phyloP scores from a whole-genome alignment of 2,329 filamentous ascomycete species.

The Chaetomium olivaceum region DNA sequence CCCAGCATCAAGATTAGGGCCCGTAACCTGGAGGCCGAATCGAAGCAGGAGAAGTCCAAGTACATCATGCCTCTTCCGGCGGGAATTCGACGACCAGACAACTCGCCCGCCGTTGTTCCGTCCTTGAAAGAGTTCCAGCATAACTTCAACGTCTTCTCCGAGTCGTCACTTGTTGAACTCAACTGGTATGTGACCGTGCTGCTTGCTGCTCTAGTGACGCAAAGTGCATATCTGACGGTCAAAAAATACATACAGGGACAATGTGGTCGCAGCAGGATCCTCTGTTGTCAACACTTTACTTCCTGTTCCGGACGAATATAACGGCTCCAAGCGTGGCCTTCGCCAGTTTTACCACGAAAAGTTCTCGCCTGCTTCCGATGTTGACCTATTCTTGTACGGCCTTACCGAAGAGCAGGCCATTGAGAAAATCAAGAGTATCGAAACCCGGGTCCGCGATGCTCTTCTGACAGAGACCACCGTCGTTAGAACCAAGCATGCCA shows the following conservation, averaged over 20 bases:
- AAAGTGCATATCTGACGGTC: neutral
- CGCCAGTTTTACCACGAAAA: constrained; percentile 79
- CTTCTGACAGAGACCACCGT: constrained; percentile 82
- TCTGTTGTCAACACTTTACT: constrained; percentile 78
- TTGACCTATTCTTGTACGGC: constrained; percentile 83
- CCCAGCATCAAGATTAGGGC: constrained; percentile 61
- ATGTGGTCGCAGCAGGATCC: constrained; percentile 78
- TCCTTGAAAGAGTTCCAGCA: constrained; percentile 70
- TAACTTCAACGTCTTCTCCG: constrained; percentile 81
- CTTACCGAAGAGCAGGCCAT: constrained; percentile 74
- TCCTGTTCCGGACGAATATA: constrained; percentile 65
- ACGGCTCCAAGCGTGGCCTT: constrained; percentile 61
- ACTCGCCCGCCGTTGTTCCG: constrained; percentile 66
- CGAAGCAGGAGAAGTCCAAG: constrained; percentile 58
- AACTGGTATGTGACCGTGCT: constrained; percentile 59
- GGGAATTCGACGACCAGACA: constrained; percentile 61
- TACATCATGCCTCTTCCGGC: constrained; percentile 70
- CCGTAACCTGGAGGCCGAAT: constrained; percentile 59
- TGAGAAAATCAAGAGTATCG: constrained; percentile 82
- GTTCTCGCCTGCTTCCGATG: constrained; percentile 79
- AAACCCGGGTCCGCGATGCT: constrained; percentile 70
- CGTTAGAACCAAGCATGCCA: constrained; percentile 80
- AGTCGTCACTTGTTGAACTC: constrained; percentile 72
- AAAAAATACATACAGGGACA: constrained; percentile 39
- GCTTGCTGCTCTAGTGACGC: neutral